Evolutionary conservation across 169 alveolate species (phyloP), one percentile per base, ranked within the genome.

Genomic region (Eimeria necatrix): DNA sequence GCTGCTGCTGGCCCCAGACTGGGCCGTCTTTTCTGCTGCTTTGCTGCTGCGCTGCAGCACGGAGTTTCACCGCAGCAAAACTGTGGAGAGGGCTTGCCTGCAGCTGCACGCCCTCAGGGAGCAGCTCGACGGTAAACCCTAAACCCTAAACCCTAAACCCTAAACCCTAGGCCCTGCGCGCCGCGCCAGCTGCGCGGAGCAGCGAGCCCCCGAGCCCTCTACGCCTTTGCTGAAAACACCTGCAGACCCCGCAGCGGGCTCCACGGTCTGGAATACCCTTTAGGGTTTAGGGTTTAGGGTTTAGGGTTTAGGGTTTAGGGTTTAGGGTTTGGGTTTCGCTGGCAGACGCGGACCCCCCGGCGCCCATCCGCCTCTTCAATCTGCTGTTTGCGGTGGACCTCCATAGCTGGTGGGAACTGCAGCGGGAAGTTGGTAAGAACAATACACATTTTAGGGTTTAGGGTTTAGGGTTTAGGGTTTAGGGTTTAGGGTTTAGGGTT

Each of bases 21-120:
- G 96, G 96, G 91, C 92, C 70, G 90, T 95, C 41, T 76, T 59
- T 32, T 95, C 96, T 14, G 92, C 95, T 16, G 96, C 94, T 0
- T 76, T 95, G 59, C 92, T 94, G 96, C 88, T 92, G 59, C 91
- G 96, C 3, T 92, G 96, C 85, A 60, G 85, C 76, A 53, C 96
- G 14, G 96, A 95, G 88, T 83, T 61, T 78, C 96, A 93, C 73
- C 32, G 96, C 6, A 49, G 51, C 22, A 95, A 95, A 26, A 95
- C 96, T 3, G 83, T 93, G 59, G 95, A 95, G 60, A 84, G 96
- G 48, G 96, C 96, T 22, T 85, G 81, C 26, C 89, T 95, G 71
- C 96, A 95, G 94, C 85, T 95, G 61, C 95, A 92, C n/a, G 95
- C 96, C 4, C 93, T 95, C 59, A 59, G 94, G 46, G 96, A 95